A percentile compares a stretch with the other conserved stretches of the same genome.
Conservation (phyloP, 2,329 filamentous ascomycete genomes). For the Didymellaceae sp. region DNA sequence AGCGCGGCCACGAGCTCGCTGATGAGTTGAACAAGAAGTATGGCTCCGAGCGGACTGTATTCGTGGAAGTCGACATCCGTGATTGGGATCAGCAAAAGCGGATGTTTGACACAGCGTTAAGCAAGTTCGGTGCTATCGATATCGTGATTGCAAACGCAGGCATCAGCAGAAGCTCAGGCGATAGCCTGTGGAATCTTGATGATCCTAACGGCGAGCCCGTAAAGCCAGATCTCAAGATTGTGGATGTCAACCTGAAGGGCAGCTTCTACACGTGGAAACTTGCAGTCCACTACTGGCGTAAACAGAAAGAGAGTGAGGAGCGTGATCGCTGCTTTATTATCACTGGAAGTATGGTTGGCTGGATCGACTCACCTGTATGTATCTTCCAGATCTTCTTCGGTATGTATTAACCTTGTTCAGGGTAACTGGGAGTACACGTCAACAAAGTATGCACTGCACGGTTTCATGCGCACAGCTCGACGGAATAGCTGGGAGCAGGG, state of each 20-base stretch:
- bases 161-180: conserved; percentile 27
- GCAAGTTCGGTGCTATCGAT: conserved; percentile 44
- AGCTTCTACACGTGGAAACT: conserved; percentile 29
- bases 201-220: conserved; percentile 23
- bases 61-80: conserved; percentile 25
- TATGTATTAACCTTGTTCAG: conserved; percentile 3
- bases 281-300: conserved; percentile 27
- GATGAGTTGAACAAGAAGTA: conserved; percentile 35
- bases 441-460: conserved; percentile 34
- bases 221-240: conserved; percentile 24
- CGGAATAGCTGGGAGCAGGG: conserved; percentile 25
- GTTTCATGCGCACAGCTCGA: conserved; percentile 24
- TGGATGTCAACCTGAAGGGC: conserved; percentile 24
- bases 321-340: conserved; percentile 29
- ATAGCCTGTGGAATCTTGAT: conserved; percentile 60
- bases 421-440: conserved; percentile 50
- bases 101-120: conserved; percentile 22
- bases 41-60: conserved; percentile 27
- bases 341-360: conserved; percentile 26
- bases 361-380: conserved; percentile 26
- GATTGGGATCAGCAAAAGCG: conserved; percentile 28
- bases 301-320: conserved; percentile 23
- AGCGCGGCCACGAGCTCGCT: conserved; percentile 34
- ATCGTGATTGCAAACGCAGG: conserved; percentile 31
- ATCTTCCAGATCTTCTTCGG: background rate